Evolutionary conservation across 441 rosid genomes (phyloP).

Genomic region (Croton laevigatus): DNA sequence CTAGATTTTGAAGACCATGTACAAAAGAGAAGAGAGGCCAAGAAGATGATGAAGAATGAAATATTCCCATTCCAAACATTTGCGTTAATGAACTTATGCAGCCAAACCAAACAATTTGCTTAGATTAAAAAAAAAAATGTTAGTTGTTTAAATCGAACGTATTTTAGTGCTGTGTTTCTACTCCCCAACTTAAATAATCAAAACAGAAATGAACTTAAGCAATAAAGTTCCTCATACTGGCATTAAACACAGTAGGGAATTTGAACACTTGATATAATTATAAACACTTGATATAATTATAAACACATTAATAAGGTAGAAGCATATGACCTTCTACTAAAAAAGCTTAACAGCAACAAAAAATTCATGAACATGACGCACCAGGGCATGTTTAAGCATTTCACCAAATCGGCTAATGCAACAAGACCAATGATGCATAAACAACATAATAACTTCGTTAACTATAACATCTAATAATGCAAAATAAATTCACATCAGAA

Average conservation of each 20-base stretch:
- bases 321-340: neutral
- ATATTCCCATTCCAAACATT: neutral
- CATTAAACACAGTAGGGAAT: neutral
- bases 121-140: no score
- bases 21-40: neutral
- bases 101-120: neutral
- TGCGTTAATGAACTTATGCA: neutral
- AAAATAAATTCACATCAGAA: conserved; percentile 15
- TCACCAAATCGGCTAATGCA: neutral
- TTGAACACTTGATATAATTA: no score
- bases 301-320: neutral
- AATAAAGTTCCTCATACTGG: neutral
- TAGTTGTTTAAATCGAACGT: neutral
- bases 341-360: neutral
- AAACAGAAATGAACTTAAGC: neutral
- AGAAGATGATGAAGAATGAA: neutral
- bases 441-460: neutral
- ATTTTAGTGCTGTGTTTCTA: neutral
- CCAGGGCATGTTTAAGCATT: neutral
- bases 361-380: neutral
- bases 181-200: neutral
- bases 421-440: neutral
- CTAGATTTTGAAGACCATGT: no score
- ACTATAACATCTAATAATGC: neutral
- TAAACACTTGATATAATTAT: neutral